phyloP scores from a whole-genome alignment of 306 rosid species.

The Vigna trinervia region DNA sequence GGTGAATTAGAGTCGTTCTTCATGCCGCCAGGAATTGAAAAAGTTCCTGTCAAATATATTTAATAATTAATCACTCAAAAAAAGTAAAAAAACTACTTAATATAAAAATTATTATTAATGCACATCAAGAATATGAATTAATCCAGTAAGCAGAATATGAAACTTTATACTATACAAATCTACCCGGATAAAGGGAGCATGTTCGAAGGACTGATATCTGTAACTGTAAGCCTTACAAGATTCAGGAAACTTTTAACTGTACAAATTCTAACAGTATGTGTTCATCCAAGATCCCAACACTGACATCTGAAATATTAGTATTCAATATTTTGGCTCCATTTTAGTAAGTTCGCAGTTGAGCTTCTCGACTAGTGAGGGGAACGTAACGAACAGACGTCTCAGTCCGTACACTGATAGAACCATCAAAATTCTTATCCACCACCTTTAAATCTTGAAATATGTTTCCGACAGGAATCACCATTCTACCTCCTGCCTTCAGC shows the following conservation, averaged over 20 bases:
- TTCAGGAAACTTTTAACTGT: constrained; percentile 31
- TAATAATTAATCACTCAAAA: too few relatives aligned
- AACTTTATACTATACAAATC: constrained; percentile 37
- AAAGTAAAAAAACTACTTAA: background rate
- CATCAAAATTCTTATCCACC: constrained; percentile 84
- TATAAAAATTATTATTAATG: constrained; percentile 10
- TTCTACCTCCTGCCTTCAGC: constrained; percentile 95
- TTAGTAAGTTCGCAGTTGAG: constrained; percentile 71
- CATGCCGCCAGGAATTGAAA: background rate
- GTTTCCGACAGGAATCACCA: constrained; percentile 98
- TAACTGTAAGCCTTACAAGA: background rate
- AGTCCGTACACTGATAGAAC: constrained; percentile 65
- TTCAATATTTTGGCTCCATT: constrained; percentile 9
- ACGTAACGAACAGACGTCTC: constrained; percentile 91
- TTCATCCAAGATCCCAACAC: constrained; percentile 17
- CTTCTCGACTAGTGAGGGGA: constrained; percentile 93
- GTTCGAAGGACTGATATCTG: constrained; percentile 8
- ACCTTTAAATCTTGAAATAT: constrained; percentile 83
- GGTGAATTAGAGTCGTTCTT: background rate
- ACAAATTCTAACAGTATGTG: constrained; percentile 15
- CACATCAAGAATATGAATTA: background rate
- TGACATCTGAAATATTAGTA: constrained; percentile 25
- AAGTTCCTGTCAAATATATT: too few relatives aligned
- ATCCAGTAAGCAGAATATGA: constrained; percentile 20
- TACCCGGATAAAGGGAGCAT: background rate